Evolutionary conservation across 495 filamentous ascomycete species (phyloP), one percentile per base, ranked within the genome.

Genomic region (Bathelium albidoporum): DNA sequence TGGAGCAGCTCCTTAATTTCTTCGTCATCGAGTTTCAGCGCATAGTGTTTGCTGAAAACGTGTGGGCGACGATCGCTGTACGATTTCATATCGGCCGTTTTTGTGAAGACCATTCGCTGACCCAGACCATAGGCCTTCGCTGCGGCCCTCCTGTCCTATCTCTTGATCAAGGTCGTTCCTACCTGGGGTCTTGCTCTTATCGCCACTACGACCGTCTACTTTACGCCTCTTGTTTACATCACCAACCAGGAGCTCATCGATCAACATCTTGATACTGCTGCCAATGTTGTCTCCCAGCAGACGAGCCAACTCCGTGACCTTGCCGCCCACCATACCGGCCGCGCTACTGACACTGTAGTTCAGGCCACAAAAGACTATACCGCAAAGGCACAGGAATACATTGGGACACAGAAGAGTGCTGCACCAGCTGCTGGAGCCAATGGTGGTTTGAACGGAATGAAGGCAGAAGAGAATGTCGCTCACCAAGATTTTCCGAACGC

Each of bases 11-110:
- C 58, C 77, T 92, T 76, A 96, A 99, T 82, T 99, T 99, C 78
- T 91, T 97, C 77, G 81, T 96, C 67, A 91, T 99, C 66, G 94
- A 99, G 78, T 86, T 89, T 73, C 94, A 99, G 82, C 86, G 95
- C 64, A 83, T 99, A 70, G 68, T 97, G 61, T 99, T 95, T 68
- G 94, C 87, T 59, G 94, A 99, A 85, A 97, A 97, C 71, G 79
- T 95, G 59, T 79, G 83, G 62, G 86, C 84, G 67, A 95, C 94
- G 1, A 74, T 84, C 76, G 85, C 84, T 65, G 92, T 97, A 85
- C 77, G 90, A 80, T 24, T 16, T 29, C 5, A 10, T 16, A 7
- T 20, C 11, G 5, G 11, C 22, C n/a, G 11, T 28, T 29, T 29
- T 29, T 29, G 36, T 49, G n/a, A 55, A 55, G 22, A 16, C 61